A percentile compares a stretch with the other conserved stretches of the same genome.
Conservation (phyloP, 192 early-diverging fungal genomes). For the Lobosporangium transversale region DNA sequence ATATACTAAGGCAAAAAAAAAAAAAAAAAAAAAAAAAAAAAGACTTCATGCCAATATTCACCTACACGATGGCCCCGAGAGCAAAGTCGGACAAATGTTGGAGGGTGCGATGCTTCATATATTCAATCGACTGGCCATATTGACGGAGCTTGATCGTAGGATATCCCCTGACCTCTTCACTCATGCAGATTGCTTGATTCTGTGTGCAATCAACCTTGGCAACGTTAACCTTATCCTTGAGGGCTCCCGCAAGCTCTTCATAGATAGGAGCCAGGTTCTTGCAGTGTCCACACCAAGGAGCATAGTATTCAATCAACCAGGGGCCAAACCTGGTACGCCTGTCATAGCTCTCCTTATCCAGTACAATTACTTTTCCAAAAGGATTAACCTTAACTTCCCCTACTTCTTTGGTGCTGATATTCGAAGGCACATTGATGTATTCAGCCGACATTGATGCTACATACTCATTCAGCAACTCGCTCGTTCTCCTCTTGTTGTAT, state of each 20-base stretch:
- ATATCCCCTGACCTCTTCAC: slow-evolving; percentile 76
- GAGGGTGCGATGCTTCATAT: slow-evolving; percentile 16
- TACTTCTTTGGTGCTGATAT: slow-evolving; percentile 19
- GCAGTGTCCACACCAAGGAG: slow-evolving; percentile 93
- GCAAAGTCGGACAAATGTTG: slow-evolving; percentile 19
- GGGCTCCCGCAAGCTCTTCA: slow-evolving; percentile 68
- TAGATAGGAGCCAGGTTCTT: slow-evolving; percentile 84
- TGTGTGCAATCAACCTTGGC: slow-evolving; percentile 88
- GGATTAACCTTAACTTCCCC: slow-evolving; percentile 54
- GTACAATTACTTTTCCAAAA: slow-evolving; percentile 61
- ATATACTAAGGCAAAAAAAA: not conserved
- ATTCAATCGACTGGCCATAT: slow-evolving; percentile 17
- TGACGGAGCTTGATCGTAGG: slow-evolving; percentile 80
- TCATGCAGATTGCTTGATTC: slow-evolving; percentile 63
- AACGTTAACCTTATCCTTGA: slow-evolving; percentile 81
- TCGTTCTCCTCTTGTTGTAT: slow-evolving; percentile 4
- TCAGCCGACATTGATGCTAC: slow-evolving; percentile 14
- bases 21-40: too few species aligned
- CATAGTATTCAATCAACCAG: slow-evolving; percentile 93
- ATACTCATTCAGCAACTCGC: slow-evolving; percentile 17
- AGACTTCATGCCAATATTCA: slow-evolving; percentile 16
- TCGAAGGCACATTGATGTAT: slow-evolving; percentile 23
- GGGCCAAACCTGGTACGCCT: slow-evolving; percentile 66
- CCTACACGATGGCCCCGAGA: slow-evolving; percentile 39
- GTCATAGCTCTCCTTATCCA: slow-evolving; percentile 65